Evolutionary conservation across 2,329 filamentous ascomycete species (phyloP).

Genomic region (Penicillium sp.): DNA sequence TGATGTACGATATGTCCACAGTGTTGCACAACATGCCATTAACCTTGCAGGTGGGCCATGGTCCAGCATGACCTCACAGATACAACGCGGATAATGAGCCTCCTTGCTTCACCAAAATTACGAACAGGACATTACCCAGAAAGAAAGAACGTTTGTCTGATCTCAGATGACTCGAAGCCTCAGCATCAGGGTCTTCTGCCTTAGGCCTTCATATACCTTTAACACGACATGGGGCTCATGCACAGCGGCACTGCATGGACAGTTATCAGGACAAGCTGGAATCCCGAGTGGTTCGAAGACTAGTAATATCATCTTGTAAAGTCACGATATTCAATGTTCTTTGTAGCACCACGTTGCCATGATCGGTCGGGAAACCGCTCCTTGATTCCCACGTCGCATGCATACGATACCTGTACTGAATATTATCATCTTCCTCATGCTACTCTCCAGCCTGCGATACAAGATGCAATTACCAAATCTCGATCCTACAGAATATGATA

Average conservation of each 20-base stretch:
- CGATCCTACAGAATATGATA: background rate
- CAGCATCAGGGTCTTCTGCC: background rate
- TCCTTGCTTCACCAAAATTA: slow-evolving; percentile 20
- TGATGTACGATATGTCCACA: background rate
- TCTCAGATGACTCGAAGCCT: background rate
- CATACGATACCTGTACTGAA: too few species aligned
- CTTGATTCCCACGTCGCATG: background rate
- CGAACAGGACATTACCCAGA: background rate
- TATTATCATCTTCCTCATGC: background rate
- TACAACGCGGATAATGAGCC: slow-evolving; percentile 4
- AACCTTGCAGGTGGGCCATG: slow-evolving; percentile 11
- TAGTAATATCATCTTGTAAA: background rate
- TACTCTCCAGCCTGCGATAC: background rate
- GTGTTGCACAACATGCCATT: background rate
- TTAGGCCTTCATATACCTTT: background rate
- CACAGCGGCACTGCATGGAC: background rate
- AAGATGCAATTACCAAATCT: background rate
- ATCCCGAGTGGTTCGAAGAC: background rate
- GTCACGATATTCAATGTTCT: background rate
- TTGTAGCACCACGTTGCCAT: background rate
- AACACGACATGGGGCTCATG: background rate
- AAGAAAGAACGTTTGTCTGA: slow-evolving; percentile 3
- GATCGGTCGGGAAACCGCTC: background rate
- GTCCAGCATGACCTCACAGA: slow-evolving; percentile 3
- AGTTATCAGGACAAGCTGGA: background rate